These are phyloP conservation scores for Pythium phragmitis DNA, from an alignment of 352 stramenopile genomes.

Conservation along the genomic window DNA sequence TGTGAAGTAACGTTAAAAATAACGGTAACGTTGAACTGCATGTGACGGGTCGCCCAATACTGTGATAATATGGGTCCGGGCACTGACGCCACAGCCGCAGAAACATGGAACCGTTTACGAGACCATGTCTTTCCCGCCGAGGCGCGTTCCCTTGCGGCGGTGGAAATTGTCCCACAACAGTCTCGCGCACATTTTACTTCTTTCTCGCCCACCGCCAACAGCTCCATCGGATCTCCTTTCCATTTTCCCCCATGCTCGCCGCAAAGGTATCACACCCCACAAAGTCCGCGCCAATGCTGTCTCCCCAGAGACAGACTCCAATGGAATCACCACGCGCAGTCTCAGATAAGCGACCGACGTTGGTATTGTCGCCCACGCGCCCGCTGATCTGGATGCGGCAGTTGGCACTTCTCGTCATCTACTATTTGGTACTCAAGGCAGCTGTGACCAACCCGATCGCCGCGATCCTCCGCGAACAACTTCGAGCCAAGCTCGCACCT, in stretches of 20 bases:
- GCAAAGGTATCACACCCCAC: not conserved
- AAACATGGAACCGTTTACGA: constrained; percentile 18
- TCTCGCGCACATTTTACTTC: constrained; percentile 1
- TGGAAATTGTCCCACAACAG: constrained; percentile 4
- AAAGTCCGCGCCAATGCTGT: not conserved
- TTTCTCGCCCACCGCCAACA: not conserved
- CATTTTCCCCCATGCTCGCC: constrained; percentile 1
- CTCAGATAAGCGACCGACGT: not conserved
- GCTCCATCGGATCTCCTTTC: not conserved
- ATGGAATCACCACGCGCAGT: not conserved
- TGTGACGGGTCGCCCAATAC: no score
- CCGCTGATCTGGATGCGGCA: constrained; percentile 10
- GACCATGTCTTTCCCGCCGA: constrained; percentile 16
- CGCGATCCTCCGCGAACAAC: constrained; percentile 11
- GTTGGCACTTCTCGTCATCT: constrained; percentile 12
- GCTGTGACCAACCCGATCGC: constrained; percentile 13
- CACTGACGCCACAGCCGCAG: not conserved
- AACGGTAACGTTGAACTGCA: no score
- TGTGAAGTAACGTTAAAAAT: constrained; percentile 2
- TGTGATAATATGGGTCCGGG: not conserved
- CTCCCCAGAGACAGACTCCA: not conserved
- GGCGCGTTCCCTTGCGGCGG: not conserved
- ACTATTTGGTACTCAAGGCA: constrained; percentile 24
- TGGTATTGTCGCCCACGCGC: constrained; percentile 1
- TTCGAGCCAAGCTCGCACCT: constrained; percentile 14